Percentiles rank a stretch among this genome's conserved stretches.
phyloP scores from a whole-genome alignment of 2,329 filamentous ascomycete genomes.

The Plenodomus tracheiphilus region DNA sequence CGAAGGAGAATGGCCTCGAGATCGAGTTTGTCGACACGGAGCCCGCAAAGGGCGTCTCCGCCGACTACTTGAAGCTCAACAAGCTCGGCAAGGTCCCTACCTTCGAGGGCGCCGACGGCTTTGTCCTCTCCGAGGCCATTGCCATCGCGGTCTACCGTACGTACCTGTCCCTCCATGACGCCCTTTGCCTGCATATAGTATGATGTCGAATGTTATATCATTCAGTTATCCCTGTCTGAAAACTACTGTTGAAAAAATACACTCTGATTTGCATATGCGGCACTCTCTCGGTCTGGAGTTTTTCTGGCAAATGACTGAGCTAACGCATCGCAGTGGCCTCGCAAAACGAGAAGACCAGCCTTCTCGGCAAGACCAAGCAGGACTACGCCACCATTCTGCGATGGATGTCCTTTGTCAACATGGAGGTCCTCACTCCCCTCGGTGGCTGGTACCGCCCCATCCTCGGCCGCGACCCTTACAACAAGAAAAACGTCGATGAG shows the following conservation, averaged over 20 bases:
- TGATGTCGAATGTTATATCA: slow-evolving; percentile 72
- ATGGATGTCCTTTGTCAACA: slow-evolving; percentile 98
- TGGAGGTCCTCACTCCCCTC: slow-evolving; percentile 74
- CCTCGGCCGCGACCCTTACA: slow-evolving; percentile 80
- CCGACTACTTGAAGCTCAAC: slow-evolving; percentile 84
- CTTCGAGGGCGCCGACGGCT: slow-evolving; percentile 92
- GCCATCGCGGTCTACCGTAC: slow-evolving; percentile 97
- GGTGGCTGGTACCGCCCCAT: slow-evolving; percentile 86
- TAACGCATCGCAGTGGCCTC: slow-evolving; percentile 73
- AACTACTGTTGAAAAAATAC: slow-evolving; percentile 75
- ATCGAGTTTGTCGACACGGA: slow-evolving; percentile 79
- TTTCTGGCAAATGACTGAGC: slow-evolving; percentile 28
- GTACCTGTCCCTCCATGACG: slow-evolving; percentile 49
- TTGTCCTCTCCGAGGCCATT: slow-evolving; percentile 83
- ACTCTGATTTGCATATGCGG: slow-evolving; percentile 83
- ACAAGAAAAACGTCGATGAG: slow-evolving; percentile 96
- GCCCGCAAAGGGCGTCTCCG: slow-evolving; percentile 64
- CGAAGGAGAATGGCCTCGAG: slow-evolving; percentile 96
- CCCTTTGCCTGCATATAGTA: slow-evolving; percentile 31
- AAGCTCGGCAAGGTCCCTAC: slow-evolving; percentile 88
- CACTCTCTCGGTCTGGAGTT: slow-evolving; percentile 14
- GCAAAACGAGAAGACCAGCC: slow-evolving; percentile 99
- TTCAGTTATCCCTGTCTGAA: slow-evolving; percentile 83
- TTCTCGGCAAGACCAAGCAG: slow-evolving; percentile 99
- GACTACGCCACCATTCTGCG: slow-evolving; percentile 98